Conservation (phyloP, 2,329 filamentous ascomycete genomes). For the Trichoderma hamatum region DNA sequence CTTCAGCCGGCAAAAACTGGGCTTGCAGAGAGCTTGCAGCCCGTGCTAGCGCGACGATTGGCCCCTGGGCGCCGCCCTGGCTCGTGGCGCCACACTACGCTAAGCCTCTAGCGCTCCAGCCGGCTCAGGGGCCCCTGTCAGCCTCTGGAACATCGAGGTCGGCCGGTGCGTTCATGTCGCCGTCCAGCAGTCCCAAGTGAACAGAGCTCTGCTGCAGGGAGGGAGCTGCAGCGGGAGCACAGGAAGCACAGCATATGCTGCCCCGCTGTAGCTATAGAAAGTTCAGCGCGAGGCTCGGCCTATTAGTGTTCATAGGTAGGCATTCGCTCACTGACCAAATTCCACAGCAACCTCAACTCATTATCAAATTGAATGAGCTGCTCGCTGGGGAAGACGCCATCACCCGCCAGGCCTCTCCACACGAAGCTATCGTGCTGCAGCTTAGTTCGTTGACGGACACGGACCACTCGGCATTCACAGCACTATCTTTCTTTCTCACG, state of each 20-base stretch:
- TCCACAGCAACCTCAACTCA: too few species aligned
- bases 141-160: constrained; percentile 8
- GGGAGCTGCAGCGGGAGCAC: neutral
- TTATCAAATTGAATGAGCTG: neutral
- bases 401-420: constrained; percentile 14
- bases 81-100: constrained; percentile 20
- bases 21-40: constrained; percentile 1
- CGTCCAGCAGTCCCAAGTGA: neutral
- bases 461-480: constrained; percentile 17
- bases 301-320: neutral
- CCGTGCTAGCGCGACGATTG: constrained; percentile 20
- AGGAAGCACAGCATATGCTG: constrained; percentile 8
- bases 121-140: constrained; percentile 11
- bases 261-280: constrained; percentile 1
- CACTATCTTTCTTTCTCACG: constrained; percentile 10
- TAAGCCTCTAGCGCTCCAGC: constrained; percentile 9
- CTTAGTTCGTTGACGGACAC: constrained; percentile 8
- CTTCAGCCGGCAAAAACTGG: constrained; percentile 13
- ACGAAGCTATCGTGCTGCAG: neutral
- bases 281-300: neutral
- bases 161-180: neutral
- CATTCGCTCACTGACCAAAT: too few species aligned
- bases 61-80: constrained; percentile 21
- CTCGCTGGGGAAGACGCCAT: constrained; percentile 9
- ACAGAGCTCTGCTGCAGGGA: constrained; percentile 12